Base-by-base conservation (phyloP, 2,329 filamentous ascomycete genomes). In the Byssochlamys sp. region DNA sequence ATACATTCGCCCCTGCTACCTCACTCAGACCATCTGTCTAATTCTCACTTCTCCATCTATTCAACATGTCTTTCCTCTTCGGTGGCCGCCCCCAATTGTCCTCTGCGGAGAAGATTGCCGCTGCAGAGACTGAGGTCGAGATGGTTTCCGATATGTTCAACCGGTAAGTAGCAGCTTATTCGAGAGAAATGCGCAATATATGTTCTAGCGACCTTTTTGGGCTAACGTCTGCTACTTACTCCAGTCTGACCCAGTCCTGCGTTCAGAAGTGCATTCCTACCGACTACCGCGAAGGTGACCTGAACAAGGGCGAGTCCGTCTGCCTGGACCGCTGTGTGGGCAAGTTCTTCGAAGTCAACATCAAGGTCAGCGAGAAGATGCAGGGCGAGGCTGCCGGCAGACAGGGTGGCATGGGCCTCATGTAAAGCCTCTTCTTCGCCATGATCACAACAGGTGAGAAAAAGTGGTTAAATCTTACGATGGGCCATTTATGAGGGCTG, bases 311-410 rank as follows among this genome's bases (percentile, higher is more conserved):
- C 81, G 94, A 99, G 78, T 91, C 88, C 66, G 94, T 99, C 67
- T 99, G 95, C 80, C 86, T 99, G 67, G 94, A 99, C 79, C 90
- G 94, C 70, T 99, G 95, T 78, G 89, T 95, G 58, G 84, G 89
- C 71, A 99, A 99, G 81, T 99, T 97, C 81, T 96, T 99, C 78
- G 92, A 97, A 68, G 91, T 96, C 70, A 95, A 96, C 75, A 86
- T 96, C 81, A 97, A 96, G 81, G 90, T 97, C 59, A 92, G 89
- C 69, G 91, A 97, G 78, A 90, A 95, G 78, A 91, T 97, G 85
- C 91, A 96, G 78, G 85, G 87, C 63, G 89, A 95, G 76, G 89
- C 89, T 53, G 83, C 85, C 69, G 81, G 83, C 61, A 83, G 83
- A 69, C 83, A 85, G 59, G 81, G 78, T 48, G 80, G 76, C 50